Evolutionary conservation across 441 rosid genomes (phyloP).

Genomic region (Monsonia emarginata): DNA sequence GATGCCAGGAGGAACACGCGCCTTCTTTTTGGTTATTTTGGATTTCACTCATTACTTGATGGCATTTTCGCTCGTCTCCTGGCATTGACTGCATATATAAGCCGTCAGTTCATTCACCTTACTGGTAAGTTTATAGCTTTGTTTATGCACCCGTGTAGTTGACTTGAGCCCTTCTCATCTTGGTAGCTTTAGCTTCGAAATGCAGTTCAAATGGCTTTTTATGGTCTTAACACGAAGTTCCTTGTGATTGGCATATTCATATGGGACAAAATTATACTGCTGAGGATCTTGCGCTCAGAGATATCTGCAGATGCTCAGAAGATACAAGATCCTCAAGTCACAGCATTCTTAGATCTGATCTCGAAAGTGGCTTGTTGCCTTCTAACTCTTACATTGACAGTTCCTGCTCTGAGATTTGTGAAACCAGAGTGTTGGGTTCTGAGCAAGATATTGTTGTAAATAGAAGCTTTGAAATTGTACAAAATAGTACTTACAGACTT

Average conservation of each 20-base stretch:
- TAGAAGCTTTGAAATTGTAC: conserved; percentile 21
- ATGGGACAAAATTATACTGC: conserved; percentile 16
- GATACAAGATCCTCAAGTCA: conserved; percentile 26
- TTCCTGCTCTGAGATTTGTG: conserved; percentile 17
- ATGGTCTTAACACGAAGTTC: neutral
- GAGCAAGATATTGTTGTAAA: conserved; percentile 27
- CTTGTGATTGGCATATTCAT: neutral
- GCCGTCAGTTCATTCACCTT: conserved; percentile 28
- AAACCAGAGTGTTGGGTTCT: conserved; percentile 17
- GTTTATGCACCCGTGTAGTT: neutral
- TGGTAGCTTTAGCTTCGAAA: neutral
- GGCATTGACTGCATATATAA: conserved; percentile 29
- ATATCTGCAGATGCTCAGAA: conserved; percentile 25
- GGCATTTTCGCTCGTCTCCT: conserved; percentile 29
- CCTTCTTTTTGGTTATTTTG: conserved; percentile 28
- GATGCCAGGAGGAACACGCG: conserved; percentile 22
- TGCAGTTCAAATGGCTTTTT: neutral
- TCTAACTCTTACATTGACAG: conserved; percentile 9
- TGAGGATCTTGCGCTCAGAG: conserved; percentile 36
- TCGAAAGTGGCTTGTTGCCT: conserved; percentile 25
- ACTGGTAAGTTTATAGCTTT: conserved; percentile 36
- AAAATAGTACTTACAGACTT: conserved; percentile 20
- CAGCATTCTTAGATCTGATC: conserved; percentile 16
- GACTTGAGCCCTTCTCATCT: neutral
- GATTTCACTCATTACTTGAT: conserved; percentile 25